These are phyloP conservation scores for Cladosporium sp. DNA, from an alignment of 2,329 filamentous ascomycete species.

Conservation along the genomic window DNA sequence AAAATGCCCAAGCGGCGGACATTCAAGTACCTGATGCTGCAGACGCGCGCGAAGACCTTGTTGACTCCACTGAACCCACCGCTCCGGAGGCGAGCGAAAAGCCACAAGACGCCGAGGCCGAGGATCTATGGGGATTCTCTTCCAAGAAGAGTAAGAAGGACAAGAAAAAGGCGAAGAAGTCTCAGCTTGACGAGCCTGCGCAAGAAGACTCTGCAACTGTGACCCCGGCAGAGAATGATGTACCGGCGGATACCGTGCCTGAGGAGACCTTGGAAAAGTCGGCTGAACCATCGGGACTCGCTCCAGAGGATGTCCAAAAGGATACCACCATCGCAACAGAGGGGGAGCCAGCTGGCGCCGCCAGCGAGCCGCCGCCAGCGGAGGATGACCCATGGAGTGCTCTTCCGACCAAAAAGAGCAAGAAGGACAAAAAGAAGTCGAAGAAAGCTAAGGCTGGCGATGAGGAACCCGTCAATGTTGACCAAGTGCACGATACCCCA, in stretches of 20 bases:
- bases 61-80: background rate
- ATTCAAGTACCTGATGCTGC: no score
- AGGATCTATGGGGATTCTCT: slow-evolving; percentile 16
- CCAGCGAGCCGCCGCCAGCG: slow-evolving; percentile 5
- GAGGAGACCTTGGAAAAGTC: no score
- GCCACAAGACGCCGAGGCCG: slow-evolving; percentile 16
- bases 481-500: background rate
- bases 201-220: no score
- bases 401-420: slow-evolving; percentile 22
- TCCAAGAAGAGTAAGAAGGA: slow-evolving; percentile 29
- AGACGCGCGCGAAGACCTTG: background rate
- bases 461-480: background rate
- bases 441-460: slow-evolving; percentile 28
- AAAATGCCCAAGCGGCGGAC: no score
- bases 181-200: slow-evolving; percentile 17
- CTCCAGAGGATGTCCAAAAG: no score
- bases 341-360: background rate
- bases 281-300: no score
- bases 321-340: no score
- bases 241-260: no score
- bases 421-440: slow-evolving; percentile 23
- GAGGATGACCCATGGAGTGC: slow-evolving; percentile 20
- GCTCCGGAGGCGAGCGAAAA: background rate
- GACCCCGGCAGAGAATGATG: no score
- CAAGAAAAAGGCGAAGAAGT: slow-evolving; percentile 30